Conservation (phyloP, 768 basidiomycete genomes). For the Mycena galopus region DNA sequence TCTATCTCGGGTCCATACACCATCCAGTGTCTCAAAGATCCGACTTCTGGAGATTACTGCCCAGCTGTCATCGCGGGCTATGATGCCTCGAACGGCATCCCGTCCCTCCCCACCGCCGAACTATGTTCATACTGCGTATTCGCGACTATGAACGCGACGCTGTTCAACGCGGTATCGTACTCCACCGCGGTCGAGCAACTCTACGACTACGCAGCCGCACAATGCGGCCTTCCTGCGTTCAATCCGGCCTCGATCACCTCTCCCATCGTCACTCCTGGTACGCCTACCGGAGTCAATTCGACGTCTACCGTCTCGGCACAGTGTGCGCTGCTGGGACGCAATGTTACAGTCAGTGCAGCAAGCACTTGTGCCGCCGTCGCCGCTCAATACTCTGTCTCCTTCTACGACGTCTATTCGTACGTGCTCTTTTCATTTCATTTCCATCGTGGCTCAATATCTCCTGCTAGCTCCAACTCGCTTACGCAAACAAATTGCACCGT, state of each 20-base stretch:
- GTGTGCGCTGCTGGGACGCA: neutral
- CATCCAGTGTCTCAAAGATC: slow-evolving; percentile 41
- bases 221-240: neutral
- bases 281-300: neutral
- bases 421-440: slow-evolving; percentile 34
- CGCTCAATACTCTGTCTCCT: slow-evolving; percentile 24
- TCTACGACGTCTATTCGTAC: slow-evolving; percentile 26
- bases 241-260: neutral
- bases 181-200: neutral
- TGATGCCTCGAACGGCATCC: slow-evolving; percentile 37
- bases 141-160: slow-evolving; percentile 39
- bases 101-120: slow-evolving; percentile 37
- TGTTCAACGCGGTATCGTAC: slow-evolving; percentile 13
- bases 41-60: slow-evolving; percentile 36
- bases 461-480: no score
- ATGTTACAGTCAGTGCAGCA: neutral
- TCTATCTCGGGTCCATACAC: slow-evolving; percentile 39
- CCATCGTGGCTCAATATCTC: slow-evolving; percentile 24
- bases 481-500: slow-evolving; percentile 28
- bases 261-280: neutral
- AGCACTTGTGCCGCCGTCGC: slow-evolving; percentile 18
- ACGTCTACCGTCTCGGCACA: neutral
- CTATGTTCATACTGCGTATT: slow-evolving; percentile 43
- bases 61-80: slow-evolving; percentile 29
- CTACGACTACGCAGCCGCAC: no score